Evolutionary conservation across 768 basidiomycete species (phyloP), one percentile per base, ranked within the genome.

Genomic region (Xerocomus brunneocitrinus): DNA sequence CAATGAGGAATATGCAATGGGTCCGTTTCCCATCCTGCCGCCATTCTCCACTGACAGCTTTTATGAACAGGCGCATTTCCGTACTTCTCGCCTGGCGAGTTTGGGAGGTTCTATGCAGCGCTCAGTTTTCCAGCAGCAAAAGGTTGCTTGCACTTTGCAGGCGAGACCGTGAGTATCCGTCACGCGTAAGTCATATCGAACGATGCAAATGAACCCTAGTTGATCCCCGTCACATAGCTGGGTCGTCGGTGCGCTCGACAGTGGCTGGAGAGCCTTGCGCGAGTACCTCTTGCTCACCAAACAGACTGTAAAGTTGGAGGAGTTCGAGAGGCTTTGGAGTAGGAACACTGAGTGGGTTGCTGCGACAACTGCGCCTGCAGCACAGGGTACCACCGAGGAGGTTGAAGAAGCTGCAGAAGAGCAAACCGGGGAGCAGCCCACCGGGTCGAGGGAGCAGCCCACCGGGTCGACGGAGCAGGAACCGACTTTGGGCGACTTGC

Each of bases 81-180:
- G 0, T 64, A 59, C 56, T 78, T 77, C 43, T 70, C 67, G 0
- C 75, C 77, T 7, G 74, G 74, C 6, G 53, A 74, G 19, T 76
- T 74, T 49, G 53, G 55, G 9, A 55, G 65, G 5, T 36, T 73
- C 24, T 76, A 73, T 53, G 50, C 56, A 3, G 55, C 62, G 8
- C 61, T 76, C 28, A 72, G 51, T 10, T 5, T 30, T 10, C 71
- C 74, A 4, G 71, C 72, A 1, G 66, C 63, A n/a, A 27, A 24
- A 0, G 54, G 48, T 6, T 41, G 50, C 5, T 42, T 61, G 45
- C 60, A 61, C 16, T 58, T 61, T 50, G 60, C 59, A 2, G 56
- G 59, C 3, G 60, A n/a, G n/a, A 48, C 59, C 3, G 1, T 61
- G 16, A 61, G 60, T 42, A 55, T 45, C 3, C 53, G 50, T 27